Base-by-base conservation (phyloP, 805 yeast genomes). In the Ogataea methanolica region DNA sequence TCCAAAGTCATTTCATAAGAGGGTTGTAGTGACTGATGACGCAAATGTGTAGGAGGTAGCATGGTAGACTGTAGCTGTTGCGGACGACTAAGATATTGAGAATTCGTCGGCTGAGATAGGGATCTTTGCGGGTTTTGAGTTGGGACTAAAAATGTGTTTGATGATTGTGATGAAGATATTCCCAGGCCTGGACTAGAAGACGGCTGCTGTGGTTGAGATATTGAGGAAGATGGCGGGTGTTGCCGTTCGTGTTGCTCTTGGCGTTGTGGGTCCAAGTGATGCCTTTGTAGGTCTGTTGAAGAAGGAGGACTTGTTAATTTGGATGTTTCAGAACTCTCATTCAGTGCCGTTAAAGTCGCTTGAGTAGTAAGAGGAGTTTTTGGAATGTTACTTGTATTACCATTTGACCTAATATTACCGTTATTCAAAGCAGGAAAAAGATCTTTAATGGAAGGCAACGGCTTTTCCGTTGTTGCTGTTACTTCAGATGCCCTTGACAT, bases 401-500 rank as follows among this genome's bases (percentile, higher is more conserved):
- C 37, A 23, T 37, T 47, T 15, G 50, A 41, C 21, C 42, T 40
- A 46, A 41, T 29, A 40, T 38, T 37, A 36, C 34, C 34, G 41
- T 34, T 26, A 17, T 26, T 42, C 33, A 55, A 41, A 9, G 57
- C 45, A 8, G 61, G 61, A 39, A 57, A 57, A 14, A 57, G 45
- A 33, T 57, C 57, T 29, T 56, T 57, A 17, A 57, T 56, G 5
- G 61, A 56, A 14, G 61, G 61, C 11, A 57, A 49, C 43, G 54
- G 59, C 40, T 48, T 52, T 15, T 22, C 16, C 21, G 45, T 16
- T 15, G 15, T 23, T 29, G n/a, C 31, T 9, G 31, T 26, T 1
- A 11, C 11, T 8, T 26, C 31, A 26, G 31, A 26, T 26, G 31
- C 11, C 12, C n/a, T 19, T 21, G 39, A 14, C 29, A 37, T 8